Evolutionary conservation across 2,329 filamentous ascomycete genomes (phyloP).

Genomic region (Reticulascus tulasneorum): DNA sequence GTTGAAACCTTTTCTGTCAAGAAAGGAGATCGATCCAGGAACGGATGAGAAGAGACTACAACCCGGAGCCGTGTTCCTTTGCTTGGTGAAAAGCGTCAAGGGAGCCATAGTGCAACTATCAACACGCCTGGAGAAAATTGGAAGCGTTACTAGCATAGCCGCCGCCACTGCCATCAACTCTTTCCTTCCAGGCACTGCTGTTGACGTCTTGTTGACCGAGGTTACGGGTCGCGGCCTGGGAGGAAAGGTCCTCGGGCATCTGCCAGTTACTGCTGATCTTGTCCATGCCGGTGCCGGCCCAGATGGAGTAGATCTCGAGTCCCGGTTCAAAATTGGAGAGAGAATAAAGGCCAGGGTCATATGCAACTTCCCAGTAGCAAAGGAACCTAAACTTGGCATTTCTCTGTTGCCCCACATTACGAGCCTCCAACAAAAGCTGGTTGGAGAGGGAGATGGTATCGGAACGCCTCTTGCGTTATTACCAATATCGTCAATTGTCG

Average conservation of each 20-base stretch:
- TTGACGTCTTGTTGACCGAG: conserved; percentile 78
- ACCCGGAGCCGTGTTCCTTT: conserved; percentile 81
- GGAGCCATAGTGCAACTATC: conserved; percentile 86
- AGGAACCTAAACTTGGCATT: conserved; percentile 79
- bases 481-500: conserved; percentile 70
- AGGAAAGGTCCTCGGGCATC: conserved; percentile 87
- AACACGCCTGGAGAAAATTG: conserved; percentile 65
- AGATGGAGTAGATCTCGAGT: conserved; percentile 64
- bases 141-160: conserved; percentile 62
- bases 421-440: conserved; percentile 51
- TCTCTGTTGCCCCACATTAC: conserved; percentile 84
- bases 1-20: conserved; percentile 78
- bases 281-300: conserved; percentile 80
- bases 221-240: conserved; percentile 69
- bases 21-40: conserved; percentile 70
- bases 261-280: conserved; percentile 87
- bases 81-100: conserved; percentile 71
- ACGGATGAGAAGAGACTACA: conserved; percentile 66
- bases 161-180: conserved; percentile 81
- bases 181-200: conserved; percentile 87
- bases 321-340: conserved; percentile 76
- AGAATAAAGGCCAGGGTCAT: conserved; percentile 85
- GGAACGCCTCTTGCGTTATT: conserved; percentile 54
- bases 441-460: conserved; percentile 35
- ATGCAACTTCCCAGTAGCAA: conserved; percentile 77